Evolutionary conservation across 1,284 basidiomycete genomes (phyloP), one percentile per base, ranked within the genome.

Genomic region (Rhodofomes roseus): DNA sequence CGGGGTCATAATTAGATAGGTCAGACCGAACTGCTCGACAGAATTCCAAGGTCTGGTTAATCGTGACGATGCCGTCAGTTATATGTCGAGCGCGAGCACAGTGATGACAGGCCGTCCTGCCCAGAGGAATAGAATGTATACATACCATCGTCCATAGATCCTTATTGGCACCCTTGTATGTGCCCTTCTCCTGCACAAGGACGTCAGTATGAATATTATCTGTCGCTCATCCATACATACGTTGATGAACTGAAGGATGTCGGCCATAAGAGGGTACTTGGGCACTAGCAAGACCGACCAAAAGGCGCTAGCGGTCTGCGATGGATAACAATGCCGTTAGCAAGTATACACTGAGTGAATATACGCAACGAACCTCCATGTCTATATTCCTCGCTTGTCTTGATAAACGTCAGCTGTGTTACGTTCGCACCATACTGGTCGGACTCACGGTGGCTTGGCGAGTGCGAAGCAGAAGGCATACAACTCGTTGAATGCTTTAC

Each of bases 101-200:
- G 20, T 9, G 8, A 4, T 18, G 25, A 12, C 34, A 11, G 14
- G 34, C 27, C 16, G 23, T 40, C 5, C 54, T 44, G 31, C 11
- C 31, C 31, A 34, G 5, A 34, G 31, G 31, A 34, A 34, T 34
- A 11, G 31, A 5, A 34, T 34, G 11, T 57, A 22, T 9, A 74
- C 78, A n/a, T 60, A 89, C 89, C 90, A 92, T 92, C 58, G 72
- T 81, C 90, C 90, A 92, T n/a, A 92, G 72, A 72, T 92, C 90
- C 67, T 91, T 92, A 69, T 90, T 92, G 6, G 84, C 83, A 0
- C 86, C 88, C 66, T 85, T 91, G 73, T 89, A 90, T 1, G 76
- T 79, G 8, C 79, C 80, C 58, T 79, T 82, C 61, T 86, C 81
- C 86, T 91, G 69, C 56, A 8, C 23, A 18, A 57, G 34, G 46